These are phyloP conservation scores for Penicillium sp. DNA, from an alignment of 2,329 filamentous ascomycete species.

Conservation along the genomic window DNA sequence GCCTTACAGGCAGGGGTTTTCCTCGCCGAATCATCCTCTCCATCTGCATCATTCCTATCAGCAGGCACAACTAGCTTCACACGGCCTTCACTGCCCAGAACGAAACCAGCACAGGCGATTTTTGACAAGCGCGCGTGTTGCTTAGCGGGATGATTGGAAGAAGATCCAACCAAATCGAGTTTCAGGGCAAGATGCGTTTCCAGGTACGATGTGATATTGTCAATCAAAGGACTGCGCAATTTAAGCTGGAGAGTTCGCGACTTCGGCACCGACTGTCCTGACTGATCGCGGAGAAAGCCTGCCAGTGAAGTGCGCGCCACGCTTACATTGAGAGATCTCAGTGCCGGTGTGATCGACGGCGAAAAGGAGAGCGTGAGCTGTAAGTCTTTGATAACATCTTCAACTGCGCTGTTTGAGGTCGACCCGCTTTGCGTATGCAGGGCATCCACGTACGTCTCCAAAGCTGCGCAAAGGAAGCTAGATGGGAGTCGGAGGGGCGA, in stretches of 20 bases:
- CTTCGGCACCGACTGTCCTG: neutral
- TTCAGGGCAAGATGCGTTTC: constrained; percentile 43
- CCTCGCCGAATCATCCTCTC: constrained; percentile 9
- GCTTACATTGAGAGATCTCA: constrained; percentile 37
- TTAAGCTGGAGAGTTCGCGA: constrained; percentile 12
- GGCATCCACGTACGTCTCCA: constrained; percentile 41
- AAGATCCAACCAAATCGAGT: constrained; percentile 31
- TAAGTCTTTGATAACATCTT: constrained; percentile 39
- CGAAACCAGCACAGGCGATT: constrained; percentile 41
- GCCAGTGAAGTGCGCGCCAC: constrained; percentile 32
- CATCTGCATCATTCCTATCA: constrained; percentile 18
- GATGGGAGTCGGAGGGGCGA: constrained; percentile 47
- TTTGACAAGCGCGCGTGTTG: constrained; percentile 38
- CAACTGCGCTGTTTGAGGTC: constrained; percentile 17
- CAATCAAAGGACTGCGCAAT: constrained; percentile 11
- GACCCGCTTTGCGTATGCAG: constrained; percentile 4
- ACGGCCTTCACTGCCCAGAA: constrained; percentile 39
- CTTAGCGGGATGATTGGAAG: constrained; percentile 7
- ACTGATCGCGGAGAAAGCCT: constrained; percentile 19
- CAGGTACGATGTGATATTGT: constrained; percentile 37
- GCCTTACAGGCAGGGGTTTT: constrained; percentile 27
- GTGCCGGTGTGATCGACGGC: constrained; percentile 32
- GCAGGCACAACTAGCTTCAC: constrained; percentile 37
- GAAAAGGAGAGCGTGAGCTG: constrained; percentile 43
- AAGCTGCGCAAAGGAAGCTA: constrained; percentile 44